Base-by-base conservation (phyloP, 345 rosid genomes). In the Jatropha curcas region DNA sequence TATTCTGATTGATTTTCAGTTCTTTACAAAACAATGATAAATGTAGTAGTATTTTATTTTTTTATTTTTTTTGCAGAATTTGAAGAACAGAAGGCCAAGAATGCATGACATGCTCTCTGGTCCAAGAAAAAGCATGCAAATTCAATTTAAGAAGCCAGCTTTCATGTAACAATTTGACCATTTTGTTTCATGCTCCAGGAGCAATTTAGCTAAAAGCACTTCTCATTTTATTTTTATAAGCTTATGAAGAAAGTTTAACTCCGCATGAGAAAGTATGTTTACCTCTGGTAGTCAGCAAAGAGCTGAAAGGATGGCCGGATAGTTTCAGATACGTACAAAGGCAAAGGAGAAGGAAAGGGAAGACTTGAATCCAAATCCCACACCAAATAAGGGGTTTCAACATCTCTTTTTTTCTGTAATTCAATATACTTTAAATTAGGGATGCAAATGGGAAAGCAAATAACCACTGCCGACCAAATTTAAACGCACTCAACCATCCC, bases 301-400 rank as follows among this genome's bases (percentile, higher is more conserved):
- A 90, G 92, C 84, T 86, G 89, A 86, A 92, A 88, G 41, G 86
- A 84, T 48, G 93, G 97, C 39, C 84, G 86, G 76, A 90, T 74
- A 37, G 94, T 86, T 80, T 94, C 92, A 13, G 86, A 67, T 48
- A 88, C 77, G 62, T 90, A 92, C 2, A 84, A 65, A 61, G 90
- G 74, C 72, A 92, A 76, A 28, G 91, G 84, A 74, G 89, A 88
- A 73, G 98, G 98, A 83, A 88, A 87, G 9, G 91, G 88, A 72
- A 94, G 90, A 75, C 76, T 80, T 1, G 98, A 92, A 85, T 94
- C 93, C 56, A 94, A 84, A 84, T 94, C 97, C 97, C 97, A 92
- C 48, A 88, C 96, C 65, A 89, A 66, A 69, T 76, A 74, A 74
- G 83, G 65, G 48, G 82, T 61, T 30, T 69, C 83, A 27, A 73